These are phyloP conservation scores for Trifolium repens DNA, from an alignment of 306 rosid genomes.

Conservation along the genomic window DNA sequence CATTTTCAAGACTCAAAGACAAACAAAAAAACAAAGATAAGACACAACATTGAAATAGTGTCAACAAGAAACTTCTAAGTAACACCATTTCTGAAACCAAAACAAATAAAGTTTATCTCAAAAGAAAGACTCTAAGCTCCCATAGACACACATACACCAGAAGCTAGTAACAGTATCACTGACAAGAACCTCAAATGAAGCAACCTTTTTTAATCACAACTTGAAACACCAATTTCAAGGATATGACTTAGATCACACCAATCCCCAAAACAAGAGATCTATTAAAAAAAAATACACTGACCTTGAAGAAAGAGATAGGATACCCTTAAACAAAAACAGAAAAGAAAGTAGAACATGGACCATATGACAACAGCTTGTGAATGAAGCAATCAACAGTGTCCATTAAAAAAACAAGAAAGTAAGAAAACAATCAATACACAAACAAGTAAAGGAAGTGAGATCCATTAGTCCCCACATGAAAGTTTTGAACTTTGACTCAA, in stretches of 20 bases:
- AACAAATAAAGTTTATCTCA: too few relatives aligned
- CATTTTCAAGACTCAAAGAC: constrained; percentile 47
- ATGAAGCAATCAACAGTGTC: constrained; percentile 59
- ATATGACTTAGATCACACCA: constrained; percentile 48
- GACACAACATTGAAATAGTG: constrained; percentile 53
- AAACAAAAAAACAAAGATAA: constrained; percentile 56
- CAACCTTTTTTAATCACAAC: constrained; percentile 39
- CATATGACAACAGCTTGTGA: constrained; percentile 63
- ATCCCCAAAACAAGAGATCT: constrained; percentile 59
- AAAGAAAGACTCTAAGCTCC: constrained; percentile 45
- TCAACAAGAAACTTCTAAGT: constrained; percentile 43
- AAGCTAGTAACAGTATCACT: constrained; percentile 20
- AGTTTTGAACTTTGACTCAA: constrained; percentile 52
- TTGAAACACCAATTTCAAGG: constrained; percentile 46
- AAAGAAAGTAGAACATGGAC: constrained; percentile 48
- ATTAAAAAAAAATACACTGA: constrained; percentile 24
- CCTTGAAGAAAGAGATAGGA: constrained; percentile 44
- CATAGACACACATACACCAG: constrained; percentile 40
- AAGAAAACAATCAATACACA: constrained; percentile 45
- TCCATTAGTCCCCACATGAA: constrained; percentile 59
- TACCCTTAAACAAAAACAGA: constrained; percentile 45
- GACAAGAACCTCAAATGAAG: constrained; percentile 47
- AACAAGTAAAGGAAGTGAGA: constrained; percentile 42
- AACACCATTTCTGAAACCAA: constrained; percentile 53
- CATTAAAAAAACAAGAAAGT: constrained; percentile 47